A percentile compares a stretch with the other conserved stretches of the same genome.
Conservation (phyloP, 2,329 filamentous ascomycete species). For the Alternaria infectoria region DNA sequence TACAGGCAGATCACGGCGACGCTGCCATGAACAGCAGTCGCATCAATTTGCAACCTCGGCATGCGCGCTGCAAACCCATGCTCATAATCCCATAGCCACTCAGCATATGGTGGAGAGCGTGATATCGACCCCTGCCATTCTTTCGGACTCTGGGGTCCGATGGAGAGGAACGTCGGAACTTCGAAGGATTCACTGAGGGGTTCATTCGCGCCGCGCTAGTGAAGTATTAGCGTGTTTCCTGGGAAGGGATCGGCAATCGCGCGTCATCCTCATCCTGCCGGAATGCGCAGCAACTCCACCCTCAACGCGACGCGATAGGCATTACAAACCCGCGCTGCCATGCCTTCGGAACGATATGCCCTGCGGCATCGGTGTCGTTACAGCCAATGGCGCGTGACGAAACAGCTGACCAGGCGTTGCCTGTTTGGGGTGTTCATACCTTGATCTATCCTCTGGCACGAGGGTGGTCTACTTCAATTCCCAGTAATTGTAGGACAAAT, state of each 20-base stretch:
- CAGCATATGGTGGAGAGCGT: not conserved
- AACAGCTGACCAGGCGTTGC: not conserved
- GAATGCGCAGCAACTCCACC: not conserved
- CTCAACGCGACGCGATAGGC: not conserved
- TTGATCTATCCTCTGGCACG: not conserved
- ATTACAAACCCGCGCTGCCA: not conserved
- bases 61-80: not conserved
- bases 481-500: not conserved
- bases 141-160: not conserved
- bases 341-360: not conserved
- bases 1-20: not conserved
- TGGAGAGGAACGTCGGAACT: not conserved
- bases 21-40: not conserved
- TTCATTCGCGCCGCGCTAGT: not conserved
- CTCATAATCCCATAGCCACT: not conserved
- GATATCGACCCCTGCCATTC: not conserved
- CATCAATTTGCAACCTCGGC: not conserved
- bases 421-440: not conserved
- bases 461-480: not conserved
- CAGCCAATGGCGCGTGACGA: not conserved
- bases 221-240: not conserved
- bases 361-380: not conserved
- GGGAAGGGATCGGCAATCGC: slow-evolving; percentile 1
- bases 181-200: not conserved
- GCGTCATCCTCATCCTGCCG: not conserved